Evolutionary conservation across 345 rosid genomes (phyloP).

Genomic region (Cardamine chenopodiifolia): DNA sequence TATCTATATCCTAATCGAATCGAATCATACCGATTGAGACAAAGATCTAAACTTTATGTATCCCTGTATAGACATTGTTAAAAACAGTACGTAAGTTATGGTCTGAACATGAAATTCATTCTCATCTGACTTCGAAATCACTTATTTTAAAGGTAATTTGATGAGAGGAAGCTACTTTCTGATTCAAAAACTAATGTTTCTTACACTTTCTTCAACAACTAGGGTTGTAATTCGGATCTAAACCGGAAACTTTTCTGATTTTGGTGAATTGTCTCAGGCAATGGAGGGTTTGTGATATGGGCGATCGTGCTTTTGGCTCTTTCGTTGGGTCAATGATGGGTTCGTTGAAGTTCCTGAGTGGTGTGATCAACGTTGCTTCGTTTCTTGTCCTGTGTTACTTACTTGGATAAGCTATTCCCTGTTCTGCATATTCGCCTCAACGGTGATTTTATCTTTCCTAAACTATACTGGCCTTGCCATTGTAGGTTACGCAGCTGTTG

Average conservation of each 20-base stretch:
- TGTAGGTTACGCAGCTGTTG: constrained; percentile 77
- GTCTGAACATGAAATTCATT: neutral
- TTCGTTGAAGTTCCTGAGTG: constrained; percentile 77
- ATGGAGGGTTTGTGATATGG: constrained; percentile 89
- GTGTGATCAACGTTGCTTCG: constrained; percentile 79
- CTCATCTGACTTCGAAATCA: neutral
- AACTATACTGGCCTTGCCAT: constrained; percentile 73
- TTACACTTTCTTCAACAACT: neutral
- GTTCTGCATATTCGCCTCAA: constrained; percentile 49
- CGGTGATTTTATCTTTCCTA: constrained; percentile 55
- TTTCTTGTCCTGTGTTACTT: constrained; percentile 71
- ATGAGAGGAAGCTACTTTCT: constrained; percentile 26
- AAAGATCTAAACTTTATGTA: constrained; percentile 3
- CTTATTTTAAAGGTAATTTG: neutral
- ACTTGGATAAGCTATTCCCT: constrained; percentile 56
- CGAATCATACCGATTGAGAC: neutral
- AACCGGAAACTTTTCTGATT: neutral
- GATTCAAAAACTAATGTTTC: neutral
- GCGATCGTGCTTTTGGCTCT: constrained; percentile 76
- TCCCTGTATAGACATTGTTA: neutral
- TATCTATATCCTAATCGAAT: neutral
- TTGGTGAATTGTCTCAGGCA: constrained; percentile 43
- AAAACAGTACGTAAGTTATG: neutral
- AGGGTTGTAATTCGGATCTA: neutral
- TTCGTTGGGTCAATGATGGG: constrained; percentile 79